Percentiles rank a stretch among this genome's conserved stretches.
phyloP scores from a whole-genome alignment of 352 stramenopile genomes.

The Thalassiosira livingstoniorum region DNA sequence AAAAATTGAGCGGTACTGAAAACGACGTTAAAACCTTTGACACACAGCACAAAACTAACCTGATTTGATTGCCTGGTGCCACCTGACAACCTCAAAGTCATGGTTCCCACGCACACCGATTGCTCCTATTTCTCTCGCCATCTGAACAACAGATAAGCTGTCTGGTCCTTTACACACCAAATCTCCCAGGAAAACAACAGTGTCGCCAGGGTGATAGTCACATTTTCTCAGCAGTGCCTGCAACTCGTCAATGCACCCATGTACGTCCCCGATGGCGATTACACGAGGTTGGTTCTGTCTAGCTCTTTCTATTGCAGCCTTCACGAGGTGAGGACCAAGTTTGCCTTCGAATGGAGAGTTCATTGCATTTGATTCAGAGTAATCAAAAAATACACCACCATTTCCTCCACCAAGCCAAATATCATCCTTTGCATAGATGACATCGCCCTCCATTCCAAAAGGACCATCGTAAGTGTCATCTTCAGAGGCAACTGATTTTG shows the following conservation, averaged over 20 bases:
- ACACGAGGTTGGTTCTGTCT: constrained; percentile 73
- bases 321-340: constrained; percentile 70
- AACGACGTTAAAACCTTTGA: too few relatives aligned
- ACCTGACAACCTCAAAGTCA: constrained; percentile 82
- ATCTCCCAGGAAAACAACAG: constrained; percentile 91
- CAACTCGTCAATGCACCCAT: constrained; percentile 93
- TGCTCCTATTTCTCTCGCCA: constrained; percentile 77
- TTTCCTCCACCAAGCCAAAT: constrained; percentile 64
- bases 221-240: constrained; percentile 74
- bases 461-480: constrained; percentile 56
- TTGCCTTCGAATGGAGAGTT: constrained; percentile 68
- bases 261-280: constrained; percentile 90
- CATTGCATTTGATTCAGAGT: constrained; percentile 61
- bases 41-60: too few relatives aligned
- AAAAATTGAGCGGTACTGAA: too few relatives aligned
- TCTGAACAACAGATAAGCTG: constrained; percentile 83
- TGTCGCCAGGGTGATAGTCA: constrained; percentile 73
- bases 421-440: constrained; percentile 61
- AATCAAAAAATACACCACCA: constrained; percentile 71
- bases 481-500: background rate
- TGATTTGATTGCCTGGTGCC: constrained; percentile 80
- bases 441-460: constrained; percentile 64
- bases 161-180: constrained; percentile 94
- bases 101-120: constrained; percentile 81
- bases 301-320: constrained; percentile 69